Evolutionary conservation across 768 basidiomycete genomes (phyloP), one percentile per base, ranked within the genome.

Genomic region (Sarcodon sp.): DNA sequence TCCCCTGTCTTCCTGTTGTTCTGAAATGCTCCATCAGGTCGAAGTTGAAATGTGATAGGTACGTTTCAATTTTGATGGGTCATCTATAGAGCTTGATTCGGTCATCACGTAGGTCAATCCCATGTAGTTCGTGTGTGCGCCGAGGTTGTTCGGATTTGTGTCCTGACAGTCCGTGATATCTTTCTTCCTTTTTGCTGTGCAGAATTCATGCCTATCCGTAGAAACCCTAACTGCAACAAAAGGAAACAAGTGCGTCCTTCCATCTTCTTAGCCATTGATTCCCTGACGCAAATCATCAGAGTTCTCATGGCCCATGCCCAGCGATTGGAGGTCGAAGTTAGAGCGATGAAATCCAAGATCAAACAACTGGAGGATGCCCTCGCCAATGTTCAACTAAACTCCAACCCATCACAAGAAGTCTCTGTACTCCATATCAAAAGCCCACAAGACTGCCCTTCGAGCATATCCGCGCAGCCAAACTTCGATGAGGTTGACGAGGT

Each of bases 21-120:
- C 27, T 9, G 43, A 6, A 8, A 36, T 12, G 35, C 35, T 37
- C 32, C 18, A n/a, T 11, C 46, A 66, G 75, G 53, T 75, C 75
- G 18, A 77, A 77, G 58, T 61, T 77, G 38, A 76, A 72, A 58
- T 77, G 76, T 52, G 74, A 76, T 56, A 65, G 76, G 62, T 60
- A 33, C 43, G 50, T 37, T 27, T 16, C 21, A 45, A 38, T 10
- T 46, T 27, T 31, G 7, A 9, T 33, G 61, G n/a, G n/a, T 67
- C 39, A 33, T 16, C 47, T 15, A 10, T 34, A 15, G 37, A 31
- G 35, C 32, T 36, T 36, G 36, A 21, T 18, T n/a, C 34, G 18
- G 33, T 16, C 50, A 21, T 15, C 18, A 36, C 52, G n/a, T 55
- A 76, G 72, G 31, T 60, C 61, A 16, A 73, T 77, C 57, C 76